phyloP scores from a whole-genome alignment of 2,329 filamentous ascomycete species.

The Colletotrichum tabaci region DNA sequence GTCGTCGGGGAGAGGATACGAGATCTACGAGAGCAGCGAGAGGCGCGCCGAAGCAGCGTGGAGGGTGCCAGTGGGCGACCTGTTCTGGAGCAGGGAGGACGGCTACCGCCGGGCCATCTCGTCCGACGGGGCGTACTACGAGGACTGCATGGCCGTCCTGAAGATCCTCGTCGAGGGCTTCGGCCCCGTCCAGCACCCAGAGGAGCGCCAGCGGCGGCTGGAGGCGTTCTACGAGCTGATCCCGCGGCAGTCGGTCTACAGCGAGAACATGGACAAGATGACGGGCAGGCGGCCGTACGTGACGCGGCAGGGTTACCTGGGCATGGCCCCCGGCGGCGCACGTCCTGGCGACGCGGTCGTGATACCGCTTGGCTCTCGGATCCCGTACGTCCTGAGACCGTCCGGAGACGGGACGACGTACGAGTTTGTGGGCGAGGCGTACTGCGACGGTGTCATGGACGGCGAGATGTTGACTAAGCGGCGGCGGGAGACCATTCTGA shows the following conservation, averaged over 20 bases:
- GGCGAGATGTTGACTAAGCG: conserved; percentile 39
- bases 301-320: conserved; percentile 38
- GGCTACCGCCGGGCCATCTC: background rate
- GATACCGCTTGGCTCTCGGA: conserved; percentile 34
- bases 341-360: conserved; percentile 38
- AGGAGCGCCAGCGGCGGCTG: conserved; percentile 2
- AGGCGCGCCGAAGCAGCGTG: conserved; percentile 33
- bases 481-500: background rate
- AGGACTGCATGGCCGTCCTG: conserved; percentile 17
- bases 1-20: background rate
- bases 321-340: conserved; percentile 27
- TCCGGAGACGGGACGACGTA: conserved; percentile 33
- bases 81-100: conserved; percentile 13
- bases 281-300: conserved; percentile 31
- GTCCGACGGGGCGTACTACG: conserved; percentile 21
- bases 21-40: conserved; percentile 5
- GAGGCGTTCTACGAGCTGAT: background rate
- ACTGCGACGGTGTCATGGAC: conserved; percentile 39
- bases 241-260: conserved; percentile 19
- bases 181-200: background rate
- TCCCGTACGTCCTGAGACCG: conserved; percentile 41
- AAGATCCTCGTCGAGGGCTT: background rate
- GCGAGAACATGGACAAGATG: conserved; percentile 28
- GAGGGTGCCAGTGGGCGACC: conserved; percentile 33
- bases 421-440: conserved; percentile 34